Base-by-base conservation (phyloP, 1,284 basidiomycete species). In the Rhodotorula mucilaginosa region DNA sequence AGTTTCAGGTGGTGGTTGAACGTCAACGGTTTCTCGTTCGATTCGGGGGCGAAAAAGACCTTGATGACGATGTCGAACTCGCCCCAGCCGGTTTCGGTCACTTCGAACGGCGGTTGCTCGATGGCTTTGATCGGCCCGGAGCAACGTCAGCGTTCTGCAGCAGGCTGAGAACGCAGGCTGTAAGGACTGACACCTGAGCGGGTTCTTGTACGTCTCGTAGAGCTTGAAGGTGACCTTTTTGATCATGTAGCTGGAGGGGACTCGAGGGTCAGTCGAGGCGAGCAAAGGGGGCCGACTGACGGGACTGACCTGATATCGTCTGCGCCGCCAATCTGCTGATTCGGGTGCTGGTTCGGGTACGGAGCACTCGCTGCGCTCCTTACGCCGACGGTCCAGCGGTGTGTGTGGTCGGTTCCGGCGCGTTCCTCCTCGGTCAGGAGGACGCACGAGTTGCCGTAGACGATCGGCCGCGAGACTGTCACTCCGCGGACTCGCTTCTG, bases 1-100 rank as follows among this genome's bases (percentile, higher is more conserved):
- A 99, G 87, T 81, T 98, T 98, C 80, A 99, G 89, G 78, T 93
- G 91, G 81, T 99, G 97, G 75, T 91, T 90, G 65, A 96, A 84
- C 7, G 87, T 86, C 73, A 97, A 84, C 12, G 93, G 88, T 81
- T 98, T 98, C 82, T 99, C 97, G 64, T 88, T 90, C 2, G 94
- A 88, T 81, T 99, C 97, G 58, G 87, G 82, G n/a, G 93, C 85
- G 82, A 99, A 98, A 64, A 90, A 91, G 73, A 99, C 89, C 73
- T 92, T 89, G 78, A 99, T 96, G 79, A 90, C 88, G 72, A 99
- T 90, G 78, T 97, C 93, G 82, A 99, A 99, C 84, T 99, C 97
- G 79, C 97, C 97, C 97, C 97, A 99, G 60, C 96, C 97, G 15
- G 96, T 98, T 81, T 99, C 97, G 12, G 93, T 90, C 15, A 99